A percentile compares a stretch with the other conserved stretches of the same genome.
phyloP scores from a whole-genome alignment of 2,329 filamentous ascomycete genomes.

The Boeremia lycopersici region DNA sequence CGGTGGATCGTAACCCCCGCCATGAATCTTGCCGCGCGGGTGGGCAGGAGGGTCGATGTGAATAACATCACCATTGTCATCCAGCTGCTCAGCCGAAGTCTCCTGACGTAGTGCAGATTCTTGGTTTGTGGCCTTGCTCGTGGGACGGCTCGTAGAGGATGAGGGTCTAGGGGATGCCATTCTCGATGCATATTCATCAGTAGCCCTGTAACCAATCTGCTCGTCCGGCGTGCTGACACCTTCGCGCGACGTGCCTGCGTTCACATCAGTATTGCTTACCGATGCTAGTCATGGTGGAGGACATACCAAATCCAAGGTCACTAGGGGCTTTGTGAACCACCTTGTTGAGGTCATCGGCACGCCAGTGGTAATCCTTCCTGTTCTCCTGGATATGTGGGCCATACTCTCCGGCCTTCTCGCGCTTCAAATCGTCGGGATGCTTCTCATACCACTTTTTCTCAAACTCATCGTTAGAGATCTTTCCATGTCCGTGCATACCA shows the following conservation, averaged over 20 bases:
- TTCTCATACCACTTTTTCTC: conserved; percentile 93
- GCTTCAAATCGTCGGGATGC: conserved; percentile 77
- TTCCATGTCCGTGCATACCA: conserved; percentile 86
- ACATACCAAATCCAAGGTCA: conserved; percentile 60
- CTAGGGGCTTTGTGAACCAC: conserved; percentile 73
- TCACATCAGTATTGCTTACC: conserved; percentile 51
- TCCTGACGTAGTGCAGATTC: conserved; percentile 61
- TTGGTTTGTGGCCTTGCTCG: conserved; percentile 53
- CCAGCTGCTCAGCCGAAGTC: conserved; percentile 52
- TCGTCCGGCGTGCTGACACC: conserved; percentile 81
- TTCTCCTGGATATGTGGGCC: conserved; percentile 63
- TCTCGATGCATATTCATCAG: conserved; percentile 80
- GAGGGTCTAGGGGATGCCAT: conserved; percentile 70
- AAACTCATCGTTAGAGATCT: conserved; percentile 76
- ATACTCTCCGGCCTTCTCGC: conserved; percentile 74
- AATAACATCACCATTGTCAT: conserved; percentile 67
- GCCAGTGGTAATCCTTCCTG: conserved; percentile 80
- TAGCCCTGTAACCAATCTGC: conserved; percentile 86
- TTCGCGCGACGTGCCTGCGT: conserved; percentile 66
- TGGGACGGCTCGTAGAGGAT: conserved; percentile 53
- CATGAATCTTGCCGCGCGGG: conserved; percentile 51
- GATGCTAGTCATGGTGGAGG: conserved; percentile 39
- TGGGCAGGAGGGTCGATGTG: conserved; percentile 74
- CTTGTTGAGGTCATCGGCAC: conserved; percentile 87
- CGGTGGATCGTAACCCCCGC: conserved; percentile 58